A percentile compares a stretch with the other conserved stretches of the same genome.
Conservation (phyloP, 495 filamentous ascomycete genomes). For the Trichoderma reesei region DNA sequence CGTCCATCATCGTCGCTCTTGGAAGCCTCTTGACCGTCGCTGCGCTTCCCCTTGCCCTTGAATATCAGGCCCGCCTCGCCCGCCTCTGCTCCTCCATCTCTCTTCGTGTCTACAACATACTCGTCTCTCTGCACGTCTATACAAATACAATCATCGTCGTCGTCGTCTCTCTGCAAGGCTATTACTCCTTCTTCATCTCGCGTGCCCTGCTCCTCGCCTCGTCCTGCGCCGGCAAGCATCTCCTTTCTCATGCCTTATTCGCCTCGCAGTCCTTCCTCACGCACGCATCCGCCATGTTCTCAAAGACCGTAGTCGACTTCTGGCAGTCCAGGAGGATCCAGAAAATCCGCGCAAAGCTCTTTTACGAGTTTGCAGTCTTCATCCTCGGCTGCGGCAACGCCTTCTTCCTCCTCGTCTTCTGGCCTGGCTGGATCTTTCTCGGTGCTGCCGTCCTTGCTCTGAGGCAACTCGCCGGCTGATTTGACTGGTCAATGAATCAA, state of each 20-base stretch:
- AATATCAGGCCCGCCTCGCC: too few species aligned
- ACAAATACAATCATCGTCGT: conserved; percentile 23
- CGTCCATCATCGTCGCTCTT: conserved; percentile 17
- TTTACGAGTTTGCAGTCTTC: conserved; percentile 34
- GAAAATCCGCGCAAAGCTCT: conserved; percentile 29
- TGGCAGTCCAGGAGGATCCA: conserved; percentile 25
- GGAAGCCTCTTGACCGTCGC: conserved; percentile 15
- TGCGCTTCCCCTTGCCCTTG: conserved; percentile 14
- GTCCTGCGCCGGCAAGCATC: conserved; percentile 16
- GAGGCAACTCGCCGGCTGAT: conserved; percentile 2
- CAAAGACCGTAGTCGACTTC: conserved; percentile 9
- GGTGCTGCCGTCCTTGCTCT: conserved; percentile 16
- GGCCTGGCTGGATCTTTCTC: conserved; percentile 39
- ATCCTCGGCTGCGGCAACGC: conserved; percentile 32
- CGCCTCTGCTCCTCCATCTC: too few species aligned
- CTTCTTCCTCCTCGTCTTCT: conserved; percentile 35
- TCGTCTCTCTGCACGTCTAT: too few species aligned
- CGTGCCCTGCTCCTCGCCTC: conserved; percentile 14
- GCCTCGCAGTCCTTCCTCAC: background rate
- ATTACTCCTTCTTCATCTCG: conserved; percentile 19
- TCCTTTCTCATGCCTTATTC: conserved; percentile 12
- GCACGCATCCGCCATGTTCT: conserved; percentile 1
- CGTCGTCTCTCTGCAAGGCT: conserved; percentile 17
- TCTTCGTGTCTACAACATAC: too few species aligned
- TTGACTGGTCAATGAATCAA: background rate